Base-by-base conservation (phyloP, 371 early-diverging fungal genomes). In the Rhizopus sp. region DNA sequence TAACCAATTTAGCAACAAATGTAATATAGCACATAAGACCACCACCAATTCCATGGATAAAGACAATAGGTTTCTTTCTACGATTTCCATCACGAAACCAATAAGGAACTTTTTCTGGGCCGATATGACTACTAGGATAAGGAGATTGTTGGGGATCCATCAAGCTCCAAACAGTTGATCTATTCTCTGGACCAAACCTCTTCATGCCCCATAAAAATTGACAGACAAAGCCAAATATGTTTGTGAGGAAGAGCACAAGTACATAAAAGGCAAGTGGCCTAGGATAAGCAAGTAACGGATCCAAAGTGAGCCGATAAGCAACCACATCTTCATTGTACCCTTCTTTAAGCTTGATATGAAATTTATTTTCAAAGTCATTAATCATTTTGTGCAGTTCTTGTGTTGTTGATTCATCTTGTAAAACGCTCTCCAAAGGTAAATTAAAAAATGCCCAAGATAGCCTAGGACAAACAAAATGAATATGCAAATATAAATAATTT, bases 11-110 rank as follows among this genome's bases (percentile, higher is more conserved):
- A 15, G 62, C 57, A 13, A 90, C 51, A 59, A 88, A 79, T 6
- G 75, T 64, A 34, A 73, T 30, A 58, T 90, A 88, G 38, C 81
- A 77, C 57, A 83, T 70, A 30, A 88, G 57, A 12, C 90, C 88
- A 44, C 83, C 77, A 4, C 86, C 87, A 35, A 90, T 82, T n/a
- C 90, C 90, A 58, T 88, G 88, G 12, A 88, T 81, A 63, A 88
- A 88, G 3, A 88, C 82, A 34, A 89, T 67, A 0, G 90, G 88
- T 23, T 76, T 73, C 48, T 78, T 70, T 54, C 73, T 73, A 13
- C 77, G 70, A 37, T 76, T 57, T 40, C 73, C 67, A 50, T 69
- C 74, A 48, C 55, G 75, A 42, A 70, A 76, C 82, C 82, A 83
- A 57, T 86, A 85, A 2, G 82, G 72, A 3, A 86, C 62, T 17